phyloP scores from a whole-genome alignment of 495 filamentous ascomycete species.

The Aspergillus bertholletiae region DNA sequence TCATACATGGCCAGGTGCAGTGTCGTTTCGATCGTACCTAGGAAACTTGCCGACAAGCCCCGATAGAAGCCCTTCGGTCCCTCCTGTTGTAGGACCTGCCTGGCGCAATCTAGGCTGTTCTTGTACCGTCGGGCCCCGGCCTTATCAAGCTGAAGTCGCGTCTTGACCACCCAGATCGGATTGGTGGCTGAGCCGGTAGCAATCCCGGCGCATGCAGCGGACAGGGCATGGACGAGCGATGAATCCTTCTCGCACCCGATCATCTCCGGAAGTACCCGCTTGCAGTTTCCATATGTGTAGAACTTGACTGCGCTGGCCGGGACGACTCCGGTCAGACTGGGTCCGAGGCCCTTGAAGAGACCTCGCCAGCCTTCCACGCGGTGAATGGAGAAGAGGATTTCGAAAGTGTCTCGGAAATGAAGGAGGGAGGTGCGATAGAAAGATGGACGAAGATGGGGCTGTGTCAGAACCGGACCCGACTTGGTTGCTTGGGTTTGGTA shows the following conservation, averaged over 20 bases:
- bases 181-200: conserved; percentile 84
- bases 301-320: conserved; percentile 87
- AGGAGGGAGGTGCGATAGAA: conserved; percentile 40
- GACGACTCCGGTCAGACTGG: conserved; percentile 82
- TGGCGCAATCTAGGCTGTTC: conserved; percentile 77
- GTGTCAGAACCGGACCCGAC: conserved; percentile 36
- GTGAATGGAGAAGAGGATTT: conserved; percentile 76
- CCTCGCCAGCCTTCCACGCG: conserved; percentile 75
- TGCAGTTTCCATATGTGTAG: conserved; percentile 85
- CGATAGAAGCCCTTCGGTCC: conserved; percentile 77
- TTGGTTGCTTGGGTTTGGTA: conserved; percentile 53
- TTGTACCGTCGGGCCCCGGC: conserved; percentile 67
- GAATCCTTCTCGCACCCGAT: conserved; percentile 49
- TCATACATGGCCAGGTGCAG: conserved; percentile 88
- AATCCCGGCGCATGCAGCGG: conserved; percentile 71
- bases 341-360: conserved; percentile 84
- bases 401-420: conserved; percentile 71
- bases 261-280: conserved; percentile 65
- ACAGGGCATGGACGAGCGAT: conserved; percentile 67
- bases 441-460: conserved; percentile 40
- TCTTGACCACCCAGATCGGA: conserved; percentile 92
- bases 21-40: conserved; percentile 81
- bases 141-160: conserved; percentile 81
- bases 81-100: conserved; percentile 72
- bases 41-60: conserved; percentile 81